Evolutionary conservation across 306 rosid species (phyloP), one percentile per base, ranked within the genome.

Genomic region (Cucurbita argyrosperma): DNA sequence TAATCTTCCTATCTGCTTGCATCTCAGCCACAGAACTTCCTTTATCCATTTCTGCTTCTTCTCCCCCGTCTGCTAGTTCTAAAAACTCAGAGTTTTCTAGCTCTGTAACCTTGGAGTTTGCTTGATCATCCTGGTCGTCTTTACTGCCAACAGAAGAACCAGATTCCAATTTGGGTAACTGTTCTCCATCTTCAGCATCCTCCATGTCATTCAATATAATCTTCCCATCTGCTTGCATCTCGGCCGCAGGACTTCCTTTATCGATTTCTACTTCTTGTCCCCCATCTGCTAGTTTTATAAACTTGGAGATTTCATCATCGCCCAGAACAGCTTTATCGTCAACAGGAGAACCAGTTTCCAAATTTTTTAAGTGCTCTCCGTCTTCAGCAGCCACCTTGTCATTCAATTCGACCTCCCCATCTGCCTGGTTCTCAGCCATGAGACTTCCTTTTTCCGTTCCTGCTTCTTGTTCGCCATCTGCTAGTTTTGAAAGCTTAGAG

Each of bases 51-150:
- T 69, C 58, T 47, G 45, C 45, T 26, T 49, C 74, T 7, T 40
- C 52, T n/a, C 10, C 52, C 21, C 46, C 80, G 73, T 70, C 78
- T 42, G 75, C 75, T 30, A 14, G 74, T 66, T 82, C 82, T 37
- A 46, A 76, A 54, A 3, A 56, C 54, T 53, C 76, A 53, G 78
- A 77, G 61, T 74, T 80, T 38, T 30, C 72, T 38, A 16, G 64
- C 61, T 82, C 83, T 37, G n/a, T 72, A 62, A 2, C 64, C 53
- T 66, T 77, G 74, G 81, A 74, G 73, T 71, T 79, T 21, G 30
- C 74, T 74, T 60, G 8, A 66, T 60, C 56, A 19, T 47, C 61
- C 63, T 7, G 58, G 63, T 35, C 73, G 4, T 49, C 51, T 18
- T 67, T 53, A 19, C 7, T 46, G 35, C 38, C 64, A 8, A 37